phyloP scores from a whole-genome alignment of 2,329 filamentous ascomycete species.

The Trichoderma guizhouense region DNA sequence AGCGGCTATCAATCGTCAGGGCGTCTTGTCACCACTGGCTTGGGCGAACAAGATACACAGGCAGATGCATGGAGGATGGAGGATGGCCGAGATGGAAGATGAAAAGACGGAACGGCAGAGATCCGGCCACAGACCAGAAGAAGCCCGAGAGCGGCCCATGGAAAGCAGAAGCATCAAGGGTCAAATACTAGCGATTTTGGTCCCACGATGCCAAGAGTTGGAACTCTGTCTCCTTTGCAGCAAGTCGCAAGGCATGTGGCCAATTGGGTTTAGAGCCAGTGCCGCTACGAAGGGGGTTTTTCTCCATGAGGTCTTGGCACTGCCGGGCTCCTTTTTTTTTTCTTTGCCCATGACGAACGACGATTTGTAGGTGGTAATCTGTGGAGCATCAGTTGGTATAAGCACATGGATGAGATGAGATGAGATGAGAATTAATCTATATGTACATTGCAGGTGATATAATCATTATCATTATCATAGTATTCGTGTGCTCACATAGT shows the following conservation, averaged over 20 bases:
- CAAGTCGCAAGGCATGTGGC: conserved; percentile 1
- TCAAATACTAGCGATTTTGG: conserved; percentile 10
- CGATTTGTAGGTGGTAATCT: neutral
- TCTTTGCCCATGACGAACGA: neutral
- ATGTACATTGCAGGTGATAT: neutral
- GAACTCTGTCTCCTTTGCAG: neutral
- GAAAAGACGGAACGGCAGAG: neutral
- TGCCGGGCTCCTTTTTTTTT: conserved; percentile 2
- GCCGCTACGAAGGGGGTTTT: conserved; percentile 13
- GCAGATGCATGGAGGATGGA: neutral
- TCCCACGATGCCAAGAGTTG: conserved; percentile 17
- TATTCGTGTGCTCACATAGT: neutral
- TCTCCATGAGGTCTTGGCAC: conserved; percentile 17
- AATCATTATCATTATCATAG: neutral
- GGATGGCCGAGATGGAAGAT: neutral
- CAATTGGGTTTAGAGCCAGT: conserved; percentile 18
- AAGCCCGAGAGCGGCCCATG: neutral
- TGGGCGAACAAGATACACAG: neutral
- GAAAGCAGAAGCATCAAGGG: conserved; percentile 1
- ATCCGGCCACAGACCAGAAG: neutral
- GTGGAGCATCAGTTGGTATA: neutral
- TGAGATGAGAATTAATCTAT: neutral
- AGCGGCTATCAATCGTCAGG: neutral
- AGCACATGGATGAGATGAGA: neutral
- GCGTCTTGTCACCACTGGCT: neutral